Base-by-base conservation (phyloP, 2,329 filamentous ascomycete species). In the Reticulascus tulasneorum region DNA sequence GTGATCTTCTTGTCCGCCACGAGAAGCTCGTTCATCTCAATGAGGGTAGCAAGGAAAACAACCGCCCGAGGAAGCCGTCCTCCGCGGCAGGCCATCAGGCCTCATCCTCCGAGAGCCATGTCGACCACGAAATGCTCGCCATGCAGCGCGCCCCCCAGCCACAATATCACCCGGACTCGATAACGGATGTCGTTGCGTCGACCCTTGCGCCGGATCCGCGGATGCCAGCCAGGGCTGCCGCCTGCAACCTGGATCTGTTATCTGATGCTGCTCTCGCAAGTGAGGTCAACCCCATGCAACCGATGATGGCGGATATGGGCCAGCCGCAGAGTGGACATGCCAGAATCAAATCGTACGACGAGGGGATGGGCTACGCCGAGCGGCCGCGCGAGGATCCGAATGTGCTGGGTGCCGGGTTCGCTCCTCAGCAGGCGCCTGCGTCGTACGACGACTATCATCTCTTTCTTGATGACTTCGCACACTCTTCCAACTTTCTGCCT, bases 11-110 rank as follows among this genome's bases (percentile, higher is more conserved):
- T 47, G 74, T 78, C 44, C 69, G 77, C 45, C 77, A 81, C 60
- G 74, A 79, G 60, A 80, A 79, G 60, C 72, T 80, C 48, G 75
- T 79, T 49, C 77, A 81, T 54, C 68, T 78, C 53, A 79, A 75
- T 59, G 74, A 79, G 56, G 70, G 68, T 47, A 71, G 61, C 55
- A 77, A 75, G 47, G 73, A 79, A 50, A 67, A 60, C 45, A 62
- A 51, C 49, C 64, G 73, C 35, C 64, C 65, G 18, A 64, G 73
- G 44, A 78, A 74, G 50, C 55, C 66, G n/a, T 51, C 61, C 11
- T 53, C 55, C 23, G 61, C 58, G 35, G 53, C 56, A 38, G 51
- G 60, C 39, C 64, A 68, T 29, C 69, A 66, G 43, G 59, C 67
- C 17, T 63, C 68, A n/a, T 52, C 69, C 8, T 62, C 67, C 24